Evolutionary conservation across 108 stramenopile species (phyloP).

Genomic region (Skeletonema menzelii): DNA sequence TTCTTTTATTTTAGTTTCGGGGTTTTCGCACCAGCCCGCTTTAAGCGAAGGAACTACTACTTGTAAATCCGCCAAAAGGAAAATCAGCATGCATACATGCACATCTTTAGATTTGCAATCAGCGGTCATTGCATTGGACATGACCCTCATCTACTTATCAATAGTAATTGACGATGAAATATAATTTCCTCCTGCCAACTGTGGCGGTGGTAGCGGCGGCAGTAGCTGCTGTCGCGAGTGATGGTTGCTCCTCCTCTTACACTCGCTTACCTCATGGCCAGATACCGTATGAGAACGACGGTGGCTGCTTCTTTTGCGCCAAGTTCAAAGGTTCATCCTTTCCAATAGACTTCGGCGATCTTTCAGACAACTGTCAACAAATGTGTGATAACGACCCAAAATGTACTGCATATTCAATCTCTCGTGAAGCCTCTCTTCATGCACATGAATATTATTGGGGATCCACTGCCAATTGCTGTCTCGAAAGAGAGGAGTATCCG

Average conservation of each 20-base stretch:
- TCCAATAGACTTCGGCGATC: background rate
- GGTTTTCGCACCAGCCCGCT: no score
- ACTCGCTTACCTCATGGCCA: background rate
- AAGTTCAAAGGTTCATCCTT: background rate
- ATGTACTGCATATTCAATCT: background rate
- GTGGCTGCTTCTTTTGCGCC: background rate
- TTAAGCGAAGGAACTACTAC: no score
- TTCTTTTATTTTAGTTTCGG: no score
- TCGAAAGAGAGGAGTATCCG: background rate
- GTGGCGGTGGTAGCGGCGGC: background rate
- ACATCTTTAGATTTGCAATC: no score
- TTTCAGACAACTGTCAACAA: background rate
- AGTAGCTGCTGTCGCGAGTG: background rate
- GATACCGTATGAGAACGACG: background rate
- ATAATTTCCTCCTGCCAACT: background rate
- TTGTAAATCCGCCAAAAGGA: no score
- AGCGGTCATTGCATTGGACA: no score
- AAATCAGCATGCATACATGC: no score
- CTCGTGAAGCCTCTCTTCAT: background rate
- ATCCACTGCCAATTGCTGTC: background rate
- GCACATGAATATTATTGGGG: slow-evolving; percentile 2
- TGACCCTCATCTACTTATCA: no score
- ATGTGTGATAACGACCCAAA: background rate
- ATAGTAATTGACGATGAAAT: background rate
- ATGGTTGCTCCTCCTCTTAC: background rate